These are phyloP conservation scores for Drechslera avenae DNA, from an alignment of 2,329 filamentous ascomycete genomes.

Conservation along the genomic window DNA sequence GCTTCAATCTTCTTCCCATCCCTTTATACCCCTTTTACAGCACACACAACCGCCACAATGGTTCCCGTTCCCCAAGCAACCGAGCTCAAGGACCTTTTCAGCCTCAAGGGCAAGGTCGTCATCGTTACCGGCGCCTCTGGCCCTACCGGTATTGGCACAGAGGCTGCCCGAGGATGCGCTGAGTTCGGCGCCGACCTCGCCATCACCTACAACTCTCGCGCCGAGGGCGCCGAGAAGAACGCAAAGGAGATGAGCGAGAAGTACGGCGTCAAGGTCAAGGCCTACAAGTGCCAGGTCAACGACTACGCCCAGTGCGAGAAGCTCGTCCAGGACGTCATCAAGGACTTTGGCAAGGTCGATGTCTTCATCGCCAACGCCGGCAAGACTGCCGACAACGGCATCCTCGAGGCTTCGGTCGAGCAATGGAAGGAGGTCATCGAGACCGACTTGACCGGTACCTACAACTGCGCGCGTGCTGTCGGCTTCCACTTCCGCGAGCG, in stretches of 20 bases:
- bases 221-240: slow-evolving; percentile 68
- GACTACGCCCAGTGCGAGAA: slow-evolving; percentile 62
- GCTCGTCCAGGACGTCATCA: slow-evolving; percentile 64
- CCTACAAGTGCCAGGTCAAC: slow-evolving; percentile 68
- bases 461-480: slow-evolving; percentile 87
- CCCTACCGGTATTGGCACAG: slow-evolving; percentile 70
- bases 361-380: slow-evolving; percentile 73
- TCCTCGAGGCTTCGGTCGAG: slow-evolving; percentile 71
- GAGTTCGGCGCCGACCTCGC: slow-evolving; percentile 69
- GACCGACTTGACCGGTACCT: slow-evolving; percentile 85
- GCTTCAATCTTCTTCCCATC: not conserved
- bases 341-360: slow-evolving; percentile 73
- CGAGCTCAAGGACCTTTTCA: slow-evolving; percentile 62
- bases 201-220: slow-evolving; percentile 69
- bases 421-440: slow-evolving; percentile 80
- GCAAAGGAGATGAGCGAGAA: slow-evolving; percentile 63
- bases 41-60: slow-evolving; percentile 49
- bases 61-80: slow-evolving; percentile 60
- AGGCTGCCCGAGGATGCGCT: slow-evolving; percentile 67
- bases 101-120: slow-evolving; percentile 60
- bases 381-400: slow-evolving; percentile 69
- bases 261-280: slow-evolving; percentile 69
- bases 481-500: slow-evolving; percentile 76
- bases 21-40: slow-evolving; percentile 6
- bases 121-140: slow-evolving; percentile 61